Evolutionary conservation across 2,329 filamentous ascomycete species (phyloP), one percentile per base, ranked within the genome.

Genomic region (Helotiales sp.): DNA sequence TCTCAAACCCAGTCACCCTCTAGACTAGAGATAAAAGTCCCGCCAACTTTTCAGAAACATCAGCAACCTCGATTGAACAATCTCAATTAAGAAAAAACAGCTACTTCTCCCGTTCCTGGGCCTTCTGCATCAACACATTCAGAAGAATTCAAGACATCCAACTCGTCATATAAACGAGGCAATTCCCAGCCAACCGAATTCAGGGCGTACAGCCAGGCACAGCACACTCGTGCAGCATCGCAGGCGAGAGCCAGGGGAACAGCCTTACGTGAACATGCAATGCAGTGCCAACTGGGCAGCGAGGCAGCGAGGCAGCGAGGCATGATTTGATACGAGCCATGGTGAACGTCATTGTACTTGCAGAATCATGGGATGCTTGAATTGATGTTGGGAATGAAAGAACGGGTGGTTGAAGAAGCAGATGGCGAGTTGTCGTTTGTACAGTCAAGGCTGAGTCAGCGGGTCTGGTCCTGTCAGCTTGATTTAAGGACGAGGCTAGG

Each of bases 261-360:
- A 58, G 10, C 54, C 54, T 28, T 26, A n/a, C 2, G 20, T 45
- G 11, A 11, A 11, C 11, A 45, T 45, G 40, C 40, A 32, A 63
- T 47, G 37, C 61, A 57, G 34, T 63, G 50, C 61, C 50, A 63
- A 50, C 61, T 63, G 61, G 26, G 50, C 47, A 43, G 49, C 50
- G 50, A 34, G 22, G 20, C 34, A 43, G n/a, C n/a, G n/a, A n/a
- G 26, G 50, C 47, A 43, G 49, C 50, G 50, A 34, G 22, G 20
- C 34, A 43, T 43, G 37, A 43, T 54, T 37, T 55, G 61, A n/a
- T 52, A 57, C 24, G 49, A 55, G 61, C 34, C 5, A 43, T 22
- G 26, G 30, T 22, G 32, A 13, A 6, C 26, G 22, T 8, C 8
- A 22, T 2, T 54, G 50, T 22, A 52, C 20, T 26, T 40, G 32